Evolutionary conservation across 1,284 basidiomycete species (phyloP).

Genomic region (Phaffia rhodozyma): DNA sequence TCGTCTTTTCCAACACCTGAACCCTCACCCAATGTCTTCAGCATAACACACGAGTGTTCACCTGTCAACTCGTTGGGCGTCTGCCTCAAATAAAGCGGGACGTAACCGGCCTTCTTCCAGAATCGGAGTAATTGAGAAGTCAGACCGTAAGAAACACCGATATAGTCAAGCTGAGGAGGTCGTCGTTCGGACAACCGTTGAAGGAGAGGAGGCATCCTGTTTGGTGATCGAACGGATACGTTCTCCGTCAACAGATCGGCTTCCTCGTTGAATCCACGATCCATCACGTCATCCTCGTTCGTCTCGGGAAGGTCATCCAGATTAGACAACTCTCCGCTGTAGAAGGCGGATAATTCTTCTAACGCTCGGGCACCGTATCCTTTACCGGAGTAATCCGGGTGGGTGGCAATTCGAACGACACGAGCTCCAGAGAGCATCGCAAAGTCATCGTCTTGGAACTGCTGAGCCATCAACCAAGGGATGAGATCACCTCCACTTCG

Average conservation of each 20-base stretch:
- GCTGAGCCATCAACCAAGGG: slow-evolving; percentile 85
- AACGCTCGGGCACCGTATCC: slow-evolving; percentile 92
- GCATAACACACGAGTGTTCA: slow-evolving; percentile 91
- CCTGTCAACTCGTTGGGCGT: slow-evolving; percentile 91
- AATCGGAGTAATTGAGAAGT: slow-evolving; percentile 83
- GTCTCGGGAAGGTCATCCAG: slow-evolving; percentile 56
- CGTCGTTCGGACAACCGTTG: slow-evolving; percentile 81
- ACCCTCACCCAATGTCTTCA: slow-evolving; percentile 51
- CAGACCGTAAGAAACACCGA: slow-evolving; percentile 92
- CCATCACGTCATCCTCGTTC: slow-evolving; percentile 47
- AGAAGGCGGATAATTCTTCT: slow-evolving; percentile 76
- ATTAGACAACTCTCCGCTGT: slow-evolving; percentile 82
- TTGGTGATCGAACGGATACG: slow-evolving; percentile 58
- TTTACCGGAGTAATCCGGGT: slow-evolving; percentile 94
- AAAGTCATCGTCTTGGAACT: slow-evolving; percentile 92
- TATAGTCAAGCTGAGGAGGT: slow-evolving; percentile 84
- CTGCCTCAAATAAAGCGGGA: slow-evolving; percentile 86
- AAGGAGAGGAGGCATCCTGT: slow-evolving; percentile 82
- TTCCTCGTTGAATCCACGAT: slow-evolving; percentile 36
- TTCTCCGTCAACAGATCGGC: slow-evolving; percentile 55
- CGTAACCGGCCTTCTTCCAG: slow-evolving; percentile 89
- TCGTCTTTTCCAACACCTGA: slow-evolving; percentile 39
- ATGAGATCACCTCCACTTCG: slow-evolving; percentile 81
- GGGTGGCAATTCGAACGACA: slow-evolving; percentile 89
- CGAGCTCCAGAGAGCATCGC: slow-evolving; percentile 82